Base-by-base conservation (phyloP, 2,329 filamentous ascomycete genomes). In the Beauveria australis region DNA sequence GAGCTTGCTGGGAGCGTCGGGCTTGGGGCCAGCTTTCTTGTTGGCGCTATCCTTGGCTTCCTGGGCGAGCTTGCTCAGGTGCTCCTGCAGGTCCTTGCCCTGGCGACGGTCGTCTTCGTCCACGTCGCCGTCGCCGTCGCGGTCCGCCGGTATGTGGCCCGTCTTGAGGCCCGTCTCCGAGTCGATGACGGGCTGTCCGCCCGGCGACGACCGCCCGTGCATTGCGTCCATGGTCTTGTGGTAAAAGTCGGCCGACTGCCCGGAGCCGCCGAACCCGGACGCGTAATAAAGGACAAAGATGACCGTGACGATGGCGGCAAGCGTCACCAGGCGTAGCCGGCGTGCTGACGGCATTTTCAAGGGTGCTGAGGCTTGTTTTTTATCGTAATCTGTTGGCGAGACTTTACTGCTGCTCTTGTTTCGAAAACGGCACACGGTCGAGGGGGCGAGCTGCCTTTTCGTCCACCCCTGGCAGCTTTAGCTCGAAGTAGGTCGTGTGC, bases 281-380 rank as follows among this genome's bases (percentile, higher is more conserved):
- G 87, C 88, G 71, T 91, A 87, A 77, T 93, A 91, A 66, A 95
- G 78, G 59, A 88, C 76, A 51, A 87, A 79, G 66, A 93, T 75
- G 62, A 93, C 74, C 62, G 83, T 78, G 65, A 86, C 78, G 66
- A 92, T 66, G 60, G 86, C 78, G 61, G 87, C 78, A 68, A 92
- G 77, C 64, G 84, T 76, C 60, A 91, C 76, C 66, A 88, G 76
- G 70, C 87, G 86, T 67, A 91, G 70, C 67, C 90, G 86, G 65
- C 91, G 86, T 67, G 82, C 79, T 22, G 88, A 88, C 68, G 85
- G 83, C 88, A 91, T 91, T 62, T 62, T 14, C 69, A 63, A 43
- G 16, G 10, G 4, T 40, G 5, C 9, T 14, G 9, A 2, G 19
- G 10, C 9, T 40, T 10, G 1, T 12, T 44, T 12, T 44, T 14